Conservation (phyloP, 148 eudicot genomes). For the Oxyria digyna region DNA sequence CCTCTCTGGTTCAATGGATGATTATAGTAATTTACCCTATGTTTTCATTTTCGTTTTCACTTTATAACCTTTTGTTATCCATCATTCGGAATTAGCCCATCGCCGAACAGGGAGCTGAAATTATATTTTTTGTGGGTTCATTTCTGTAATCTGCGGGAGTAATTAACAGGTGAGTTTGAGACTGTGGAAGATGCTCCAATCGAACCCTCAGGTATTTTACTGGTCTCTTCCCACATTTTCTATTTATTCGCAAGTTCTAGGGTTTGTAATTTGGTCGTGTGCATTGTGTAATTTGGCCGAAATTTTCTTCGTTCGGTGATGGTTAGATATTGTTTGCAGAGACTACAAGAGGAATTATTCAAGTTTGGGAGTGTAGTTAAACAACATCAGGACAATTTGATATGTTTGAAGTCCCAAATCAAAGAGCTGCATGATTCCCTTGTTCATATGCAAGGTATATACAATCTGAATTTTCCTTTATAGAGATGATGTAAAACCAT, state of each 20-base stretch:
- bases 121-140: too few relatives aligned
- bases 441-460: conserved; percentile 62
- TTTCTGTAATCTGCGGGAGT: too few relatives aligned
- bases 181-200: not conserved
- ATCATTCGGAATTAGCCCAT: too few relatives aligned
- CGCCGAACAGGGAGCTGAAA: too few relatives aligned
- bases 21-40: too few relatives aligned
- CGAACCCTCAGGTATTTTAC: not conserved
- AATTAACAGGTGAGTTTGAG: not conserved
- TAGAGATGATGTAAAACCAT: not conserved
- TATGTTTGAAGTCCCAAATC: conserved; percentile 32
- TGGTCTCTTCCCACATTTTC: not conserved
- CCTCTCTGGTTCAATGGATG: too few relatives aligned
- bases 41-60: too few relatives aligned
- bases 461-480: not conserved
- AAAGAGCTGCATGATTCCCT: conserved; percentile 61
- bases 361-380: not conserved
- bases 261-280: not conserved
- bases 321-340: not conserved
- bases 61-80: too few relatives aligned
- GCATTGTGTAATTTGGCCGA: not conserved
- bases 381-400: conserved; percentile 57
- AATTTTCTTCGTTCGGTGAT: not conserved
- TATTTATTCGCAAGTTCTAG: not conserved
- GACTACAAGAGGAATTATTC: not conserved